Percentiles rank a stretch among this genome's conserved stretches.
These are phyloP conservation scores for Cystoderma amianthinum DNA, from an alignment of 768 basidiomycete genomes.

Conservation along the genomic window DNA sequence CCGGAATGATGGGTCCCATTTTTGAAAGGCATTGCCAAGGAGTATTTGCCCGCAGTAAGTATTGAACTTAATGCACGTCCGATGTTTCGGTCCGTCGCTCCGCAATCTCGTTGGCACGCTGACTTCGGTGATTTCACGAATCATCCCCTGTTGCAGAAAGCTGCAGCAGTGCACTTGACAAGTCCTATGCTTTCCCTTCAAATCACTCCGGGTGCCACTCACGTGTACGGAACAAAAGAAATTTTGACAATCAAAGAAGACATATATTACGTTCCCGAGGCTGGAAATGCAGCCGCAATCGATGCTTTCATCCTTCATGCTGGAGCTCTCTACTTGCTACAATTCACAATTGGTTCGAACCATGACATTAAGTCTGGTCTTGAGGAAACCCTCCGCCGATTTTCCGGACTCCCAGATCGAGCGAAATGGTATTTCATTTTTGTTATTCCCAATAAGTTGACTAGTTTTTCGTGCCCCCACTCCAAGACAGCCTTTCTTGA, in stretches of 20 bases:
- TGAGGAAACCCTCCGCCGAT: not conserved
- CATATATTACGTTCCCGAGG: slow-evolving; percentile 1
- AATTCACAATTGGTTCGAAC: not conserved
- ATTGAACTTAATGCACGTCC: not conserved
- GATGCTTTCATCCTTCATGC: slow-evolving; percentile 1
- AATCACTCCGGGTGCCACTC: not conserved
- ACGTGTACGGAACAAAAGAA: not conserved
- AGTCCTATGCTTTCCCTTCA: not conserved
- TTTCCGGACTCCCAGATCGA: not conserved
- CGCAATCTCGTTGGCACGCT: slow-evolving; percentile 2
- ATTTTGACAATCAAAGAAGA: slow-evolving; percentile 1
- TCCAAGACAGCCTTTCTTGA: not conserved
- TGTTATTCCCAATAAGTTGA: not conserved
- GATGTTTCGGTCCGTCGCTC: not conserved
- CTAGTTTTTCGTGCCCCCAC: not conserved
- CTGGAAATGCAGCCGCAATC: not conserved
- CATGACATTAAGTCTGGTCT: slow-evolving; percentile 1
- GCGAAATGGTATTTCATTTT: not conserved
- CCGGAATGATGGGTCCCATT: not conserved
- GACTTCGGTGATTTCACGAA: not conserved
- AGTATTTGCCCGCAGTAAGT: not conserved
- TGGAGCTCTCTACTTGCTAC: slow-evolving; percentile 1
- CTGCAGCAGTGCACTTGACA: not conserved
- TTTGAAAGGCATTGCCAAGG: slow-evolving; percentile 1
- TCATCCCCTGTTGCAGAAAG: not conserved